Evolutionary conservation across 1,139 yeast species (phyloP).

Genomic region (Blastobotrys malaysiensis): DNA sequence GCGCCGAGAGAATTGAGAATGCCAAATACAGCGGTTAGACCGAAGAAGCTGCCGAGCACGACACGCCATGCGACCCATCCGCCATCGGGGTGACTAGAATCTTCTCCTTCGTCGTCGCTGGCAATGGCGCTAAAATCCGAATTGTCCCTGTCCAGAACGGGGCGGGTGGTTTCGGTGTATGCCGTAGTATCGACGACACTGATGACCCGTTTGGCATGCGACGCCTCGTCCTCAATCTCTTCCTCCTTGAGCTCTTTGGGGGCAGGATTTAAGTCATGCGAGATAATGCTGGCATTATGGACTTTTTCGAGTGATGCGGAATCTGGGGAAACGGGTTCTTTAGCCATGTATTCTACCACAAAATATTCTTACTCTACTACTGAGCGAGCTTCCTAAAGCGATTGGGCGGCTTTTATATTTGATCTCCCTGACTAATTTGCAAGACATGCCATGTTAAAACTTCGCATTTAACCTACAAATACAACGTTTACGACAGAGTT

Average conservation of each 20-base stretch:
- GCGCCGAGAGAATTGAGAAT: conserved; percentile 66
- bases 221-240: too few relatives aligned
- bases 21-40: conserved; percentile 60
- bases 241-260: not conserved
- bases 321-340: not conserved
- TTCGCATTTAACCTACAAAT: not conserved
- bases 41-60: conserved; percentile 58
- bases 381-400: not conserved
- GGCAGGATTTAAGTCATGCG: not conserved
- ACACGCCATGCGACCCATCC: conserved; percentile 52
- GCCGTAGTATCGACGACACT: not conserved
- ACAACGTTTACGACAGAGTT: not conserved
- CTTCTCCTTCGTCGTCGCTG: not conserved
- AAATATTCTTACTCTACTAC: not conserved
- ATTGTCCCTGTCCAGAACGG: not conserved
- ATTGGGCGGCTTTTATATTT: not conserved
- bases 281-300: not conserved
- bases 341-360: not conserved
- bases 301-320: not conserved
- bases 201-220: not conserved
- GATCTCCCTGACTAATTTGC: not conserved
- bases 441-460: not conserved
- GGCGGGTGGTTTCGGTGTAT: not conserved
- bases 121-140: not conserved
- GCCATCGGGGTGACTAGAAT: conserved; percentile 25